These are phyloP conservation scores for Phytophthora sp. DNA, from an alignment of 352 stramenopile genomes.

Conservation along the genomic window DNA sequence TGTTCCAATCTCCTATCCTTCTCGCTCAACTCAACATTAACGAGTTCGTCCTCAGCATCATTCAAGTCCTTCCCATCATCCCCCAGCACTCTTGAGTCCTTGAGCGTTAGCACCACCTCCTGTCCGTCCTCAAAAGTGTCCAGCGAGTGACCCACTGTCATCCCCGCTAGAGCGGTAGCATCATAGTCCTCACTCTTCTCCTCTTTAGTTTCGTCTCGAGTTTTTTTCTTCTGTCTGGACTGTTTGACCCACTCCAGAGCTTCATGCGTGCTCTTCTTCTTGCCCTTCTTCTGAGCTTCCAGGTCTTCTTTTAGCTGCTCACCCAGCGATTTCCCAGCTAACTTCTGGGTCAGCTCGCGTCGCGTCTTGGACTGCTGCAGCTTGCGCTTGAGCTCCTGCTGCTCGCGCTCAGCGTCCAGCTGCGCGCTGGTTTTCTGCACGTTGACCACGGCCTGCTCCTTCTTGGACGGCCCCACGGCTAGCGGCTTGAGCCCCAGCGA, in stretches of 20 bases:
- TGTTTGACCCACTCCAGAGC: constrained; percentile 83
- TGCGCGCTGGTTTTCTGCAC: constrained; percentile 70
- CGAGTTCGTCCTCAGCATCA: constrained; percentile 79
- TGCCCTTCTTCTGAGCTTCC: constrained; percentile 4
- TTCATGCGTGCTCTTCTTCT: constrained; percentile 27
- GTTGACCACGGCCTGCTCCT: constrained; percentile 60
- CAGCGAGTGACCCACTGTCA: constrained; percentile 91
- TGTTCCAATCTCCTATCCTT: constrained; percentile 55
- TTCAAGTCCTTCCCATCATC: constrained; percentile 85
- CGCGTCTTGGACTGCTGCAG: constrained; percentile 69
- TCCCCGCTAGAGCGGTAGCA: constrained; percentile 76
- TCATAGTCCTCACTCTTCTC: constrained; percentile 53
- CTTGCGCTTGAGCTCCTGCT: constrained; percentile 56
- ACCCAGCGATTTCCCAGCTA: constrained; percentile 75
- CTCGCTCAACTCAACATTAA: constrained; percentile 87
- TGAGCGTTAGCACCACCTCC: constrained; percentile 95
- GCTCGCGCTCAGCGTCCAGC: constrained; percentile 53
- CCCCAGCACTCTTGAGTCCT: constrained; percentile 89
- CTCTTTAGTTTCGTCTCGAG: constrained; percentile 12
- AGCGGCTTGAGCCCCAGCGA: constrained; percentile 82
- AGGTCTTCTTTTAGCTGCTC: constrained; percentile 60
- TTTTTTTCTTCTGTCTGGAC: constrained; percentile 29
- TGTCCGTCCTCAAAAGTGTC: constrained; percentile 90
- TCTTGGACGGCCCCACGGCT: constrained; percentile 48
- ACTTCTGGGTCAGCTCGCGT: constrained; percentile 75